These are phyloP conservation scores for Voacanga thouarsii DNA, from an alignment of 257 asterid species.

Conservation along the genomic window DNA sequence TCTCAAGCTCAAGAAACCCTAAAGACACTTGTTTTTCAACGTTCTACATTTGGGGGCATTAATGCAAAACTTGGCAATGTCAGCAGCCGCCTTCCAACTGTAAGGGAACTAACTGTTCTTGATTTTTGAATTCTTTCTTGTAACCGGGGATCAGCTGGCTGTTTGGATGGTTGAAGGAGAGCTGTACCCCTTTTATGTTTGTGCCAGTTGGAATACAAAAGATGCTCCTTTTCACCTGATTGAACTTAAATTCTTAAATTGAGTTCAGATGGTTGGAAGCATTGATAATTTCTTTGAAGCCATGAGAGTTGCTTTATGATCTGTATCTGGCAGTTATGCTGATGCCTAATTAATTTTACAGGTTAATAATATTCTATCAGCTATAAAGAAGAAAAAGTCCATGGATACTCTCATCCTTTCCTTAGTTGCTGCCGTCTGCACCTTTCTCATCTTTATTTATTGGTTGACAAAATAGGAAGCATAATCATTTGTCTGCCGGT, in stretches of 20 bases:
- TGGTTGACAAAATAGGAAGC: constrained; percentile 78
- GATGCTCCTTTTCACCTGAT: neutral
- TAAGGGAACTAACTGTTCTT: constrained; percentile 29
- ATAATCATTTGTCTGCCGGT: neutral
- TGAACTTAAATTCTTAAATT: neutral
- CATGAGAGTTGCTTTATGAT: neutral
- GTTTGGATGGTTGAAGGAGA: neutral
- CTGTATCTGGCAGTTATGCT: neutral
- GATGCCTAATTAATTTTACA: constrained; percentile 30
- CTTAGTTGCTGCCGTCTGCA: constrained; percentile 84
- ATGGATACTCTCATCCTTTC: constrained; percentile 90
- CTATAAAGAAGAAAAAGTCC: constrained; percentile 90
- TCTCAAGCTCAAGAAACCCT: constrained; percentile 97
- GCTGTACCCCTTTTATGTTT: neutral
- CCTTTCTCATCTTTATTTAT: constrained; percentile 72
- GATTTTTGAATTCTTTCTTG: neutral
- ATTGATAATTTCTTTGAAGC: neutral
- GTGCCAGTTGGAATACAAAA: neutral
- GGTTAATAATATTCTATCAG: constrained; percentile 71
- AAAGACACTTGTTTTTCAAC: constrained; percentile 76
- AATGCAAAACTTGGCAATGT: constrained; percentile 84
- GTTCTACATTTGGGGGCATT: constrained; percentile 91
- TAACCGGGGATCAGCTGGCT: neutral
- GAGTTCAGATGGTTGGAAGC: neutral
- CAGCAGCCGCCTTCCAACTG: constrained; percentile 96